Percentiles rank a stretch among this genome's conserved stretches.
Evolutionary conservation across 2,329 filamentous ascomycete species (phyloP).

Genomic region (Aspergillus proliferans): DNA sequence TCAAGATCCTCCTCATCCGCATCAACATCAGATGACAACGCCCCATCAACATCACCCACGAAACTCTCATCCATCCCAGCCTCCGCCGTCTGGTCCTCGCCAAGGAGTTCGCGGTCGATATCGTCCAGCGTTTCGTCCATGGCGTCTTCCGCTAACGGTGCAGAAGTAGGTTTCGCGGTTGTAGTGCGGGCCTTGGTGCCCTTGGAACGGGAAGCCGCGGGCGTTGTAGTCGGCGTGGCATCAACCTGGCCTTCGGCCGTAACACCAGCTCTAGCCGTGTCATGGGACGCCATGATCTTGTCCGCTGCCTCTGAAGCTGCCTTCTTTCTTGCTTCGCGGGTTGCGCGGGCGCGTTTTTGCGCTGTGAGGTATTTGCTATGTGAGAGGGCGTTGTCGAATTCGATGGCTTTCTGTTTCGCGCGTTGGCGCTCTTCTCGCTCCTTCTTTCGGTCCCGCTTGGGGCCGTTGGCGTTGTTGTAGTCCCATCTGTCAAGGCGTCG

Average conservation of each 20-base stretch:
- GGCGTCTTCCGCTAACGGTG: slow-evolving; percentile 17
- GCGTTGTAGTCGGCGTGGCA: too few relatives aligned
- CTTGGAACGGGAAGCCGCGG: neutral
- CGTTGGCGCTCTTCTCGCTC: slow-evolving; percentile 34
- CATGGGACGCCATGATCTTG: too few relatives aligned
- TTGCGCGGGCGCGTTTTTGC: slow-evolving; percentile 17
- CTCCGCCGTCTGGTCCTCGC: slow-evolving; percentile 22
- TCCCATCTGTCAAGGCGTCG: slow-evolving; percentile 42
- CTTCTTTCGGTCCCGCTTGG: slow-evolving; percentile 32
- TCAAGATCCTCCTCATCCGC: slow-evolving; percentile 33
- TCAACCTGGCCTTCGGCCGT: too few relatives aligned
- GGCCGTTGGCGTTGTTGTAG: slow-evolving; percentile 36
- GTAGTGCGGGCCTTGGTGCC: neutral
- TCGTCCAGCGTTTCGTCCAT: slow-evolving; percentile 31
- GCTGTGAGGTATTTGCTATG: slow-evolving; percentile 11
- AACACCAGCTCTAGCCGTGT: too few relatives aligned
- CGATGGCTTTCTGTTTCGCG: slow-evolving; percentile 20
- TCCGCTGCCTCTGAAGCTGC: slow-evolving; percentile 17
- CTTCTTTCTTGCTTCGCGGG: slow-evolving; percentile 26
- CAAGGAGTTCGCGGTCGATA: slow-evolving; percentile 32
- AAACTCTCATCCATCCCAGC: slow-evolving; percentile 21
- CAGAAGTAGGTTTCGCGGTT: neutral
- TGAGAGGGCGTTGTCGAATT: slow-evolving; percentile 11
- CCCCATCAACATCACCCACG: slow-evolving; percentile 19
- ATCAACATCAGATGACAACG: slow-evolving; percentile 24